These are phyloP conservation scores for Cyberlindnera amylophila DNA, from an alignment of 805 yeast genomes.

Conservation along the genomic window DNA sequence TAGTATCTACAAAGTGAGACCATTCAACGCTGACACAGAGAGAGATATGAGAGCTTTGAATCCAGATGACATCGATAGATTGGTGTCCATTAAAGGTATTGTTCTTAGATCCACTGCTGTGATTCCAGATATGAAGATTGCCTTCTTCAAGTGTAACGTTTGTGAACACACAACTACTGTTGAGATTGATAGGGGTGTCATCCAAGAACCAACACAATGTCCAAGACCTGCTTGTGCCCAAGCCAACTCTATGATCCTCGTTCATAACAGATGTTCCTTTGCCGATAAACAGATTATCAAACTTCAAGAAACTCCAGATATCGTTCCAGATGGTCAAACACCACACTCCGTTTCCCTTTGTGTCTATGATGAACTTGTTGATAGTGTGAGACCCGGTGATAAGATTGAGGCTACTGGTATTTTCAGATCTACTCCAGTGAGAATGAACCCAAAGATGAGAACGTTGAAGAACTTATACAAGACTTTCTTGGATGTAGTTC, in stretches of 20 bases:
- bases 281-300: conserved; percentile 94
- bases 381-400: conserved; percentile 94
- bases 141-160: conserved; percentile 91
- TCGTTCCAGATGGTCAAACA: conserved; percentile 97
- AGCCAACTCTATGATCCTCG: conserved; percentile 79
- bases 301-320: conserved; percentile 93
- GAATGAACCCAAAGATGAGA: conserved; percentile 81
- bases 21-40: conserved; percentile 70
- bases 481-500: conserved; percentile 92
- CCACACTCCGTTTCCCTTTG: conserved; percentile 94
- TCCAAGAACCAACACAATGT: conserved; percentile 89
- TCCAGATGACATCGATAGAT: conserved; percentile 91
- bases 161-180: conserved; percentile 91
- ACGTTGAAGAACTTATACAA: conserved; percentile 81
- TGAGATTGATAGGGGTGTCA: conserved; percentile 91
- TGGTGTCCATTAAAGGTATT: conserved; percentile 87
- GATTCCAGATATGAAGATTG: conserved; percentile 97
- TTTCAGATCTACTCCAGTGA: conserved; percentile 87
- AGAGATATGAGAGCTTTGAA: conserved; percentile 89
- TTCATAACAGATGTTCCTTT: conserved; percentile 89
- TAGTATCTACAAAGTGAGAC: conserved; percentile 81
- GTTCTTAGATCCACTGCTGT: conserved; percentile 85
- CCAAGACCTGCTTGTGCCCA: conserved; percentile 86
- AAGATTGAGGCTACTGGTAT: conserved; percentile 94
- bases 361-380: conserved; percentile 94